Evolutionary conservation across 2,329 filamentous ascomycete genomes (phyloP).

Genomic region (Talaromyces islandicus): DNA sequence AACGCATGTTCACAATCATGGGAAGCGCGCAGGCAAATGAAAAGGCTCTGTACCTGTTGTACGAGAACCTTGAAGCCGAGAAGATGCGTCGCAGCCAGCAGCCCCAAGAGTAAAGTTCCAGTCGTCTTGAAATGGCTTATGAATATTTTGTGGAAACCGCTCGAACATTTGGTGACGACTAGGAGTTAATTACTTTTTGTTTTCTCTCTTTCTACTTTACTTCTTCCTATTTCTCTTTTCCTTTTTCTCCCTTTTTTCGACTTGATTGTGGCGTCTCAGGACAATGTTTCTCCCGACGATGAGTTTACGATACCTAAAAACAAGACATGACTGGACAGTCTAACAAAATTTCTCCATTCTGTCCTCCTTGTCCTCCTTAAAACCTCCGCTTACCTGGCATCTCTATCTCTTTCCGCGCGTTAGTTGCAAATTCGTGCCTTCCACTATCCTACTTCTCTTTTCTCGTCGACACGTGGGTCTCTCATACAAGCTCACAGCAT

Average conservation of each 20-base stretch:
- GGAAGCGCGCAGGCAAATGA: conserved; percentile 91
- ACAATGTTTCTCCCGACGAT: neutral
- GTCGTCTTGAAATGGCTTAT: neutral
- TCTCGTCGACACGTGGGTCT: neutral
- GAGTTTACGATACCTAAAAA: conserved; percentile 1
- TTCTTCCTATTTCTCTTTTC: conserved; percentile 4
- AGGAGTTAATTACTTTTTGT: neutral
- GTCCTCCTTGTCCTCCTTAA: neutral
- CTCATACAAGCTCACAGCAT: neutral
- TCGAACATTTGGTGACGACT: neutral
- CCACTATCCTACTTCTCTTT: neutral
- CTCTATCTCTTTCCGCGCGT: neutral
- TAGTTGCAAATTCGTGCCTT: neutral
- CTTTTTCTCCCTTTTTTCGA: neutral
- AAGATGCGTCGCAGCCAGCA: conserved; percentile 95
- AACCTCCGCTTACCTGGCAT: neutral
- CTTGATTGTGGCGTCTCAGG: neutral
- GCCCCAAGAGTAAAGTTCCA: conserved; percentile 47
- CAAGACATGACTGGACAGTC: neutral
- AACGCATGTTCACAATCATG: conserved; percentile 99
- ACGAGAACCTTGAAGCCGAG: conserved; percentile 98
- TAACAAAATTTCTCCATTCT: neutral
- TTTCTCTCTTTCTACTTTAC: neutral
- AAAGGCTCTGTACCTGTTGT: conserved; percentile 89
- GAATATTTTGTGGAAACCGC: neutral